Conservation (phyloP, 83 land plant species). For the Picea engelmannii region DNA sequence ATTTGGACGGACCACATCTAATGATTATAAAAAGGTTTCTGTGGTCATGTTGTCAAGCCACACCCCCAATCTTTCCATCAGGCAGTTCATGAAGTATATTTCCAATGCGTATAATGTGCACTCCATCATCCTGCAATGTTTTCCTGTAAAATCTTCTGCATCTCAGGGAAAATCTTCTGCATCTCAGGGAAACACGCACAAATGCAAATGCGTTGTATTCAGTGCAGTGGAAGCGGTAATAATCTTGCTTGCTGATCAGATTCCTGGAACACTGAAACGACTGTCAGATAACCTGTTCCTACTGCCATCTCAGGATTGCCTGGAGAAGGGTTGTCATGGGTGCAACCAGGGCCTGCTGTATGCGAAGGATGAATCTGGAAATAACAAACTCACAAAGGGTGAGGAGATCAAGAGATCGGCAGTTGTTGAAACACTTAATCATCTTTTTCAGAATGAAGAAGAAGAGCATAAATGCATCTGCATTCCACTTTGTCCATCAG, state of each 20-base stretch:
- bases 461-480: background rate
- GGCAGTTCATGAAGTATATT: background rate
- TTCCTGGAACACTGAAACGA: background rate
- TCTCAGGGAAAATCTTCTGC: too few species aligned
- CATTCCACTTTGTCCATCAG: background rate
- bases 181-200: too few species aligned
- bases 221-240: too few species aligned
- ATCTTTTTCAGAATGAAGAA: too few species aligned
- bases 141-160: too few species aligned
- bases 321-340: background rate
- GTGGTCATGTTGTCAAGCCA: background rate
- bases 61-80: background rate
- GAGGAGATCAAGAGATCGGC: too few species aligned
- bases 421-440: background rate
- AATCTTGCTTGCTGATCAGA: background rate
- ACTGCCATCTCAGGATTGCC: background rate
- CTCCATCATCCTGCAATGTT: too few species aligned
- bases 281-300: background rate
- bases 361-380: too few species aligned
- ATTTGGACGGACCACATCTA: background rate
- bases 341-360: background rate
- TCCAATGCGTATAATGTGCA: too few species aligned
- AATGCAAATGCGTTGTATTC: too few species aligned
- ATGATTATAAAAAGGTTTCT: background rate
- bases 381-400: too few species aligned